Base-by-base conservation (phyloP, 2,329 filamentous ascomycete genomes). In the Monosporascus sp. region DNA sequence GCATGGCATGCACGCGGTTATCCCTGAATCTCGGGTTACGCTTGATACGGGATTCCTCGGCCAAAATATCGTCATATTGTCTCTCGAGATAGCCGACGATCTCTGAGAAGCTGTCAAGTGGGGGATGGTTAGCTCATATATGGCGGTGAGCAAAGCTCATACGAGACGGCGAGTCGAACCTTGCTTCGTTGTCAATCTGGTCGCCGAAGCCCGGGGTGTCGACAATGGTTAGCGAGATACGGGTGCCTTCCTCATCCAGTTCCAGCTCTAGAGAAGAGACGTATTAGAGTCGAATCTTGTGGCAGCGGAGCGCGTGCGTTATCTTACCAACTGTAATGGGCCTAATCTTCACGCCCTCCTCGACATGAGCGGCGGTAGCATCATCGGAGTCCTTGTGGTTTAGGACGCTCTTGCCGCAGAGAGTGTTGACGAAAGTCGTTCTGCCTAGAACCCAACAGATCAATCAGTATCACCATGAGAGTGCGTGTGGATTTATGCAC, bases 21-120 rank as follows among this genome's bases (percentile, higher is more conserved):
- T 99, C 94, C 70, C 94, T 88, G 88, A 99, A 99, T 69, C 94
- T 87, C 65, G 94, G 94, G 80, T 99, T 99, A 91, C 94, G 94
- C 89, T 99, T 99, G 82, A 99, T 99, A 80, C 94, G 91, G 68
- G 94, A 97, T 80, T 99, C 94, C 79, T 97, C 93, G 58, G 94
- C 93, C 66, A 99, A 84, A 81, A 99, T 97, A 73, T 97, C 92
- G 76, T 99, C 94, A 76, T 97, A 97, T 85, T 99, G 93, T 78
- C 93, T 86, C 82, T 99, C 94, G 68, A 99, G 89, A 77, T 96
- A 97, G 64, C 92, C 93, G 64, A 96, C 92, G 68, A 99, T 99
- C 76, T 97, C 94, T 66, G 88, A 88, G 74, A 99, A 99, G 78
- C 91, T 96, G 63, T 49, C 37, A 20, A 19, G 9, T 27, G 20